These are phyloP conservation scores for Rhodotorula sp. DNA, from an alignment of 1,284 basidiomycete genomes.

Conservation along the genomic window DNA sequence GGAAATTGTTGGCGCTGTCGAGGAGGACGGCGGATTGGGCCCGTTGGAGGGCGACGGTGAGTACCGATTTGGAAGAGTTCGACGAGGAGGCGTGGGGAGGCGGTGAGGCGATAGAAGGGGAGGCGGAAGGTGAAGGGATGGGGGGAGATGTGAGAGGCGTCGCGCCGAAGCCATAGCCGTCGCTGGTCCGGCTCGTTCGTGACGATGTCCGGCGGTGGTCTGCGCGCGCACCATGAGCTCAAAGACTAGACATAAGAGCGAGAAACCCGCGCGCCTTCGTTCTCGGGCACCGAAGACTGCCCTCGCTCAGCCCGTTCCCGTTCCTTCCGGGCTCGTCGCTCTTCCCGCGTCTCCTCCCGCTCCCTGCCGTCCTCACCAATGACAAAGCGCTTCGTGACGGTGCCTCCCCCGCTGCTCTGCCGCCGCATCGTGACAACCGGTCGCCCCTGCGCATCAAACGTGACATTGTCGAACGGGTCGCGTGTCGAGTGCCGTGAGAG, in stretches of 20 bases:
- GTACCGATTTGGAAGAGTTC: conserved; percentile 47
- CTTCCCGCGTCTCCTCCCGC: conserved; percentile 35
- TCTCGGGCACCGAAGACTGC: neutral
- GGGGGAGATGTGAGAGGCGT: neutral
- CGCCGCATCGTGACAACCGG: neutral
- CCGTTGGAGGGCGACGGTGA: conserved; percentile 51
- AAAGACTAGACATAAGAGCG: too few species aligned
- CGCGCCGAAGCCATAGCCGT: conserved; percentile 3
- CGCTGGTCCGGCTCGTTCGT: neutral
- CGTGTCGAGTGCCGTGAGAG: neutral
- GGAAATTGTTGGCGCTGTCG: conserved; percentile 50
- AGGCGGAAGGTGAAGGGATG: neutral
- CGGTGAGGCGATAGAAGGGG: neutral
- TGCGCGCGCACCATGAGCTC: neutral
- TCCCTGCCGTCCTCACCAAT: conserved; percentile 7
- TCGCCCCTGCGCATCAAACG: neutral
- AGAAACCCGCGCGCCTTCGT: neutral
- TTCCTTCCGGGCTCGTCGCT: conserved; percentile 23
- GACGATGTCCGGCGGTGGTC: neutral
- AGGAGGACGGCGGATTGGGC: conserved; percentile 52
- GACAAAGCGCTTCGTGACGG: neutral
- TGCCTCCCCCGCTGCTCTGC: neutral
- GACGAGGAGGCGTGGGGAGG: conserved; percentile 7
- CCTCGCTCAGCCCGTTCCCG: conserved; percentile 15
- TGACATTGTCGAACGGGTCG: neutral